phyloP scores from a whole-genome alignment of 1,284 basidiomycete species.

The Pseudozyma thailandica region DNA sequence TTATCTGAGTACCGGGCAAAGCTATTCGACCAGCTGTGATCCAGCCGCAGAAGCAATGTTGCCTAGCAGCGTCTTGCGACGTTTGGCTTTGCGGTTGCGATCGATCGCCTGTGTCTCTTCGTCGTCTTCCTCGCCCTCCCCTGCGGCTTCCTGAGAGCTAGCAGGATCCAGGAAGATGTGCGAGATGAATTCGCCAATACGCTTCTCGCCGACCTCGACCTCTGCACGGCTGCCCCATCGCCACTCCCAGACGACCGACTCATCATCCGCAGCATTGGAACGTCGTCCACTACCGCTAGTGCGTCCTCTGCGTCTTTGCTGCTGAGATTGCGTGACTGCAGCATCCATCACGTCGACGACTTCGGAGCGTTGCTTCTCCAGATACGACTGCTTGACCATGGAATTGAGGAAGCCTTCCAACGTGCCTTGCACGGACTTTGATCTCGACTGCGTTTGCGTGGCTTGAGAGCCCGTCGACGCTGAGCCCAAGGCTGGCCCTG shows the following conservation, averaged over 20 bases:
- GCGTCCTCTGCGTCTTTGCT: slow-evolving; percentile 23
- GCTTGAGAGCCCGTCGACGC: slow-evolving; percentile 24
- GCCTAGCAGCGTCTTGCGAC: slow-evolving; percentile 30
- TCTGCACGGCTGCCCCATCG: slow-evolving; percentile 66
- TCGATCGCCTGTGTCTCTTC: slow-evolving; percentile 31
- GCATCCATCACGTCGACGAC: slow-evolving; percentile 22
- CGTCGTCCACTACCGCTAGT: slow-evolving; percentile 12
- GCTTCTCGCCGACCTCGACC: slow-evolving; percentile 62
- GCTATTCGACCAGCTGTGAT: slow-evolving; percentile 39
- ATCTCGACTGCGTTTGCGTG: slow-evolving; percentile 41
- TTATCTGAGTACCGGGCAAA: too few species aligned
- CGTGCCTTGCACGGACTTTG: slow-evolving; percentile 23
- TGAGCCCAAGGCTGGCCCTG: slow-evolving; percentile 17
- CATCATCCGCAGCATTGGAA: slow-evolving; percentile 39
- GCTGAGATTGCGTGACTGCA: slow-evolving; percentile 25
- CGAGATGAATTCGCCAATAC: slow-evolving; percentile 61
- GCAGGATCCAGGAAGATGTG: slow-evolving; percentile 47
- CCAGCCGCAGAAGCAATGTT: slow-evolving; percentile 48
- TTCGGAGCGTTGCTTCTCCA: slow-evolving; percentile 55
- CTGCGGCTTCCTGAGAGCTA: slow-evolving; percentile 15
- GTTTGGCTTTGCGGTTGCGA: slow-evolving; percentile 22
- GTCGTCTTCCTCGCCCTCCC: slow-evolving; percentile 28
- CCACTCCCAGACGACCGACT: slow-evolving; percentile 60
- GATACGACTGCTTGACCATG: slow-evolving; percentile 59
- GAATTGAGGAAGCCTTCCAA: slow-evolving; percentile 52